Percentiles rank a stretch among this genome's conserved stretches.
These are phyloP conservation scores for Leptomonas pyrrhocoris DNA, from an alignment of 208 protist species.

Conservation along the genomic window DNA sequence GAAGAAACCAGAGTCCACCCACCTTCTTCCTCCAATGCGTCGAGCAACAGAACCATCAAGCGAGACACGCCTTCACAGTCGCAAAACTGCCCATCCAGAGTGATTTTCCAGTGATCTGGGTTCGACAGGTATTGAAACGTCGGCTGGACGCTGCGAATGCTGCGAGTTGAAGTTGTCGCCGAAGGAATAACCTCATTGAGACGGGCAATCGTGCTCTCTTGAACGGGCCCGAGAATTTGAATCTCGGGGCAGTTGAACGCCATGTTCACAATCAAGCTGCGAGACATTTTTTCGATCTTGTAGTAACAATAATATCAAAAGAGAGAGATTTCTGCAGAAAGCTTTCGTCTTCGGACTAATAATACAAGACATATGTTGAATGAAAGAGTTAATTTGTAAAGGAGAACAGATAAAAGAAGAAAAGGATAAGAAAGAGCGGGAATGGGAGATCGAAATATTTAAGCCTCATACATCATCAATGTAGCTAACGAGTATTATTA, in stretches of 20 bases:
- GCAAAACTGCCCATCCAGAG: conserved; percentile 84
- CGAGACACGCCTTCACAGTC: conserved; percentile 79
- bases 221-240: conserved; percentile 81
- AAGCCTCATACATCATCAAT: too few species aligned
- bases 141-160: conserved; percentile 53
- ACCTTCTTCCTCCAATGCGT: conserved; percentile 87
- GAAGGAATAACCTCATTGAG: conserved; percentile 82
- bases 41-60: conserved; percentile 83
- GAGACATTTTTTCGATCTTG: conserved; percentile 48
- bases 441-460: too few species aligned
- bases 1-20: conserved; percentile 83
- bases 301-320: not conserved
- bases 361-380: too few species aligned
- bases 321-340: not conserved
- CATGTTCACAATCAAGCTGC: conserved; percentile 77
- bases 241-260: conserved; percentile 89
- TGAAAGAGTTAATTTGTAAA: too few species aligned
- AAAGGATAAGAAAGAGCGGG: too few species aligned
- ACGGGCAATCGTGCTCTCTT: conserved; percentile 85
- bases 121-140: conserved; percentile 80
- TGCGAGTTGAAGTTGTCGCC: conserved; percentile 80
- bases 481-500: too few species aligned
- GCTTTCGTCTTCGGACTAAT: not conserved
- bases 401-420: too few species aligned
- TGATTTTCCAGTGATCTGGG: conserved; percentile 85